Conservation (phyloP, 2,329 filamentous ascomycete species). For the Camillea tinctor region DNA sequence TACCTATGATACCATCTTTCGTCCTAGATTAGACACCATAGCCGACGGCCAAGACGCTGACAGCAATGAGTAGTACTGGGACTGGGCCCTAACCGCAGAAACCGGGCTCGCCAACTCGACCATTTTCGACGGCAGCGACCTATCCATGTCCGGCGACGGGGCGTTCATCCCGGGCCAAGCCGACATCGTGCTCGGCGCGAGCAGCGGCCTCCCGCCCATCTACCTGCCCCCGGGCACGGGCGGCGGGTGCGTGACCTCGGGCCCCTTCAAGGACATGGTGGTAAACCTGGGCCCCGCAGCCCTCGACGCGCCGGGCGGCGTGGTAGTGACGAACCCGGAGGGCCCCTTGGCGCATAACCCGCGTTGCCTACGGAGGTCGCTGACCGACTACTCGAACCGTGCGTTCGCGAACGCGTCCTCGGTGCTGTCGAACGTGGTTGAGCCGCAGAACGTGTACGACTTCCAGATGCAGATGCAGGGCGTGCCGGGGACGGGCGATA, state of each 20-base stretch:
- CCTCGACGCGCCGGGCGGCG: slow-evolving; percentile 19
- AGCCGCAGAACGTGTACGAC: slow-evolving; percentile 24
- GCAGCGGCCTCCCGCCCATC: slow-evolving; percentile 6
- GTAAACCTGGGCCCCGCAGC: slow-evolving; percentile 31
- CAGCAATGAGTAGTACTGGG: slow-evolving; percentile 35
- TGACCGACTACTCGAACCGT: slow-evolving; percentile 22
- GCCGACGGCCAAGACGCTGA: not conserved
- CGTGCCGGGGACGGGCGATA: slow-evolving; percentile 19
- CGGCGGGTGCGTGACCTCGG: slow-evolving; percentile 47
- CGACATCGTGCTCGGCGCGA: slow-evolving; percentile 6
- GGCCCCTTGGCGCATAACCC: slow-evolving; percentile 33
- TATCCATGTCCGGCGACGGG: slow-evolving; percentile 43
- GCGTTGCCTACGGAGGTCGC: slow-evolving; percentile 33
- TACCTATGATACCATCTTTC: not conserved
- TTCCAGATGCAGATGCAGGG: slow-evolving; percentile 39
- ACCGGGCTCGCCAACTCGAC: slow-evolving; percentile 40
- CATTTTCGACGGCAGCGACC: slow-evolving; percentile 47
- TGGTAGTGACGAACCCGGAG: slow-evolving; percentile 10
- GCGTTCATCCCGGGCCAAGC: slow-evolving; percentile 14
- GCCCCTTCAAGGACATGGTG: slow-evolving; percentile 38
- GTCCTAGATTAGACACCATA: too few relatives aligned
- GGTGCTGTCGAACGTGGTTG: slow-evolving; percentile 15
- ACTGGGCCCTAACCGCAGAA: slow-evolving; percentile 40
- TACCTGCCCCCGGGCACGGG: slow-evolving; percentile 43
- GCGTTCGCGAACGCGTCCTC: slow-evolving; percentile 26